Base-by-base conservation (phyloP, 768 basidiomycete genomes). In the Mycena galericulata region DNA sequence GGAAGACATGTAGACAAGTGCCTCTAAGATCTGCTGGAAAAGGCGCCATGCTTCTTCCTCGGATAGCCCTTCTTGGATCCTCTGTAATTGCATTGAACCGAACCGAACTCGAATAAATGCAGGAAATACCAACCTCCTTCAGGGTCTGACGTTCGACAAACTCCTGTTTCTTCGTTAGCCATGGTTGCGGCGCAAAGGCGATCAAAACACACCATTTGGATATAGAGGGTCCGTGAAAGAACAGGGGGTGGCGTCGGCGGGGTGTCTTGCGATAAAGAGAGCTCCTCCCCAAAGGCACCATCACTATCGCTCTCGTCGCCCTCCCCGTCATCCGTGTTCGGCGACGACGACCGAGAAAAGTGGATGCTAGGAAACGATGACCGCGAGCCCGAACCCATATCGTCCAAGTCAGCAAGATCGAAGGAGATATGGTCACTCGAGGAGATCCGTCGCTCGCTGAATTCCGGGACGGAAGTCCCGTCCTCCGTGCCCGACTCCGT, bases 71-170 rank as follows among this genome's bases (percentile, higher is more conserved):
- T 95, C 93, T 36, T 91, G 91, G 36, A 96, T 88, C 47, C 92
- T 84, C 90, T 92, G 60, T n/a, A 22, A 61, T 53, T 49, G 26
- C 51, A 47, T 41, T 66, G 29, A 27, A 11, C 10, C 59, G 20
- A 61, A 55, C n/a, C 17, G n/a, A n/a, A 20, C 32, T 11, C 34
- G n/a, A 55, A 51, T 3, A 17, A 30, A 30, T 50, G 45, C 11
- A 41, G 4, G 51, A 6, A 30, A 24, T 22, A 73, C 77, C 36
- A 29, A 90, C 94, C 86, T 98, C 96, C 78, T 88, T 89, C 75
- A 98, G 78, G 0, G 96, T 98, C 80, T 97, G 95, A 26, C 92
- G 87, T 77, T 96, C 95, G 11, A 96, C 95, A 73, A 93, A 96
- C 79, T 96, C 95, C 93, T 95, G 72, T 73, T 69, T 55, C 27